These are phyloP conservation scores for Sarocladium strictum DNA, from an alignment of 2,329 filamentous ascomycete species.

Conservation along the genomic window DNA sequence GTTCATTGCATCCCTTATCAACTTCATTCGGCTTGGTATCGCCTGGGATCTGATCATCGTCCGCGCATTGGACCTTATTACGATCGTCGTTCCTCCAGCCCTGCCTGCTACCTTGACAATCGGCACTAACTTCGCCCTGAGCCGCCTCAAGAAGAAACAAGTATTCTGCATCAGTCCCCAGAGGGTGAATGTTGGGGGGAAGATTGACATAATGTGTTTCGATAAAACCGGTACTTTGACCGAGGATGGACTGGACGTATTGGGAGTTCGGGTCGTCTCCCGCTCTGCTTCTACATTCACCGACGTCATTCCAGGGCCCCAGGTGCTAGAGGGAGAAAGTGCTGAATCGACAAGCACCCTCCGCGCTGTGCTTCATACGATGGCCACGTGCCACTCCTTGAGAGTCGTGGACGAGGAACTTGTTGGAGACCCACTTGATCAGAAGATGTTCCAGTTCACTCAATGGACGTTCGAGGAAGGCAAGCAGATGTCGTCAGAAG, in stretches of 20 bases:
- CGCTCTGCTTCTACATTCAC: constrained; percentile 59
- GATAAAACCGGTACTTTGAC: constrained; percentile 99
- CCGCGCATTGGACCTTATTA: constrained; percentile 88
- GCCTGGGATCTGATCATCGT: constrained; percentile 89
- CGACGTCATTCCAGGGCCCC: constrained; percentile 64
- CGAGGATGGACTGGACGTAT: constrained; percentile 89
- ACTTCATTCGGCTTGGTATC: constrained; percentile 80
- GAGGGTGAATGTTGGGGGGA: constrained; percentile 92
- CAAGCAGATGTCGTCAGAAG: constrained; percentile 56
- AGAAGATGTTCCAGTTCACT: constrained; percentile 99
- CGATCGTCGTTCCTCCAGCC: constrained; percentile 93
- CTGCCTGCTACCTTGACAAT: constrained; percentile 93
- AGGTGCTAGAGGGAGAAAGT: constrained; percentile 47
- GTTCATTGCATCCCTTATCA: constrained; percentile 85
- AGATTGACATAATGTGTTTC: constrained; percentile 93
- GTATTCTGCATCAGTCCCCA: constrained; percentile 99
- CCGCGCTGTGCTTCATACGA: constrained; percentile 74
- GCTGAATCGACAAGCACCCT: constrained; percentile 23
- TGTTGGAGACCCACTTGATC: constrained; percentile 86
- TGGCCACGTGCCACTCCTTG: constrained; percentile 95
- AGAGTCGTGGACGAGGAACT: constrained; percentile 82
- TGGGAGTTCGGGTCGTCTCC: constrained; percentile 77
- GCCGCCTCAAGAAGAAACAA: constrained; percentile 75
- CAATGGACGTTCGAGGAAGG: constrained; percentile 90
- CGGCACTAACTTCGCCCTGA: constrained; percentile 90